Conservation (phyloP, 805 yeast species). For the Metschnikowia borealis region DNA sequence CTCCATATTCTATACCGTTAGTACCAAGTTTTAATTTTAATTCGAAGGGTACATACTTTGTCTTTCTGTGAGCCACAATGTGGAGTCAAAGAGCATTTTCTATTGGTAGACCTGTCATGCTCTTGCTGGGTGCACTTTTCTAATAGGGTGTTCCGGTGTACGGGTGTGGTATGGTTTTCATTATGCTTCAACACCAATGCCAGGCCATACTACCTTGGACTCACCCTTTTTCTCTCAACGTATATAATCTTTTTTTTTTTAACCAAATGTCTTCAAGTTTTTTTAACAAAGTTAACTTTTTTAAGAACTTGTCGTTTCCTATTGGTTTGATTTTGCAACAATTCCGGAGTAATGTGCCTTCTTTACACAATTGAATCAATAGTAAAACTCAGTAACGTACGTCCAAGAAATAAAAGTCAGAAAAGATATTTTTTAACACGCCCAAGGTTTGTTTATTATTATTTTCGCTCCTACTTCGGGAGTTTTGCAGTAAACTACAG, state of each 20-base stretch:
- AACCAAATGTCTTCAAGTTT: no score
- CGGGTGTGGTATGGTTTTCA: slow-evolving; percentile 2
- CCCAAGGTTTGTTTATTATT: no score
- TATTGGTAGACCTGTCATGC: not conserved
- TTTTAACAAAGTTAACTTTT: no score
- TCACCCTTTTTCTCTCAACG: no score
- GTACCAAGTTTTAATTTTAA: slow-evolving; percentile 5
- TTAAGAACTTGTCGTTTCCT: no score
- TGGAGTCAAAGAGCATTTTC: slow-evolving; percentile 18
- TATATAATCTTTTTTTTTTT: not conserved
- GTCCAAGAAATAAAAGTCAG: no score
- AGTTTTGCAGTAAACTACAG: no score
- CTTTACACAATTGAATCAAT: no score
- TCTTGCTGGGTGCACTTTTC: not conserved
- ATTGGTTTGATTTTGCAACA: not conserved
- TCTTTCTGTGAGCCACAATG: slow-evolving; percentile 67
- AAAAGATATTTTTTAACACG: no score
- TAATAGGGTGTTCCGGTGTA: slow-evolving; percentile 5
- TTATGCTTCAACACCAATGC: not conserved
- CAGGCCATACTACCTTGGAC: not conserved
- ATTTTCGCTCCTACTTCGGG: no score
- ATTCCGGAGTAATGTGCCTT: not conserved
- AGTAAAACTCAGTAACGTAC: no score
- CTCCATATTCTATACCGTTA: slow-evolving; percentile 70
- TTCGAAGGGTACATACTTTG: slow-evolving; percentile 51